These are phyloP conservation scores for Pseudonitzschia pungens DNA, from an alignment of 108 stramenopile genomes.

Conservation along the genomic window DNA sequence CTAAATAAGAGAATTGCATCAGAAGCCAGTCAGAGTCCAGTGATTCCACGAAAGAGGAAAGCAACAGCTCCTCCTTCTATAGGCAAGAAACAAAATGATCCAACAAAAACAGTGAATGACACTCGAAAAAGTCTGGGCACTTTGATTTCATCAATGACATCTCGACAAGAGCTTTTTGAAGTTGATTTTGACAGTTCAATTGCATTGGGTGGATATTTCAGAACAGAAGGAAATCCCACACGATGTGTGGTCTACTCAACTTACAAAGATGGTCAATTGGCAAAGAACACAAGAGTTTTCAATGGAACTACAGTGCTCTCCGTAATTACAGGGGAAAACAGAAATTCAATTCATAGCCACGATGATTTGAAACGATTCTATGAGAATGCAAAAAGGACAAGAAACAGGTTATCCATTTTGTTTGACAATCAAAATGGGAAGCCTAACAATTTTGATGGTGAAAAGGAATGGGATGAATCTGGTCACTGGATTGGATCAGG, in stretches of 20 bases:
- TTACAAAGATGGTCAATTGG: conserved; percentile 11
- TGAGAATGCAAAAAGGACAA: background rate
- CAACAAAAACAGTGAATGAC: background rate
- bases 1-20: background rate
- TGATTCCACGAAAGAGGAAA: conserved; percentile 6
- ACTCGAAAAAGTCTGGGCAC: background rate
- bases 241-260: conserved; percentile 12
- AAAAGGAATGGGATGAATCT: conserved; percentile 6
- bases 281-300: background rate
- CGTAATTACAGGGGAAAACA: conserved; percentile 1
- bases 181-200: conserved; percentile 13
- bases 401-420: background rate
- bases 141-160: background rate
- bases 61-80: background rate
- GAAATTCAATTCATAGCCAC: background rate
- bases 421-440: background rate
- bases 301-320: conserved; percentile 6
- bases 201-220: conserved; percentile 17
- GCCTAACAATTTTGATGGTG: background rate
- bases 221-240: background rate
- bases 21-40: background rate
- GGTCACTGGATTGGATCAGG: background rate
- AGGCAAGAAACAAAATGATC: background rate
- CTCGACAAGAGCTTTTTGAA: conserved; percentile 3
- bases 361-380: background rate